phyloP scores from a whole-genome alignment of 257 asterid genomes.

The Eustoma russellianum region DNA sequence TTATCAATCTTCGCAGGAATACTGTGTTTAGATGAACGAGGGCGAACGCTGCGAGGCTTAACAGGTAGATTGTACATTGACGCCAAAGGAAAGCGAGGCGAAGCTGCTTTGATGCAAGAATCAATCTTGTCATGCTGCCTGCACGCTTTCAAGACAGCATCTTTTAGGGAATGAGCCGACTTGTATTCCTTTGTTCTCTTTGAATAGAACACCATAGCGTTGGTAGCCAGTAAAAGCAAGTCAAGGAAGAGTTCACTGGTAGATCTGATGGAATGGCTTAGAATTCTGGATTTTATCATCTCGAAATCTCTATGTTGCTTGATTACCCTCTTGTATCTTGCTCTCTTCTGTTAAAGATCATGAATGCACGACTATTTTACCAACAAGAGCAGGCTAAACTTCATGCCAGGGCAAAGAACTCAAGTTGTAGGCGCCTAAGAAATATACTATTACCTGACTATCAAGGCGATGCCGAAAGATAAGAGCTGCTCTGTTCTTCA shows the following conservation, averaged over 20 bases:
- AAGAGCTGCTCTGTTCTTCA: slow-evolving; percentile 48
- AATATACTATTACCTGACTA: slow-evolving; percentile 63
- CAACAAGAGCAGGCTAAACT: neutral
- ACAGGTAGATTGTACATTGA: slow-evolving; percentile 55
- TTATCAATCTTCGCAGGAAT: slow-evolving; percentile 14
- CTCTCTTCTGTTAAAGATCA: slow-evolving; percentile 54
- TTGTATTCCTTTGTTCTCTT: slow-evolving; percentile 76
- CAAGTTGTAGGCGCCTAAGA: neutral
- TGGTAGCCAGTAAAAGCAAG: slow-evolving; percentile 66
- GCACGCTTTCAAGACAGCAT: slow-evolving; percentile 46
- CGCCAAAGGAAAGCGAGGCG: slow-evolving; percentile 28
- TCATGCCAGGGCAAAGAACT: neutral
- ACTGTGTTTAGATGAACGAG: slow-evolving; percentile 37
- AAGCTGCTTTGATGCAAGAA: slow-evolving; percentile 32
- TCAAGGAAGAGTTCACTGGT: slow-evolving; percentile 70
- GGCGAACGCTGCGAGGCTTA: slow-evolving; percentile 70
- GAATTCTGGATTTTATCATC: slow-evolving; percentile 55
- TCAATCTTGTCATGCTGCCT: slow-evolving; percentile 28
- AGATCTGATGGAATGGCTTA: slow-evolving; percentile 33
- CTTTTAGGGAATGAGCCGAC: slow-evolving; percentile 55
- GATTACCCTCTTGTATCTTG: slow-evolving; percentile 70
- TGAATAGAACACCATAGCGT: slow-evolving; percentile 78
- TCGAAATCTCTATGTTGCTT: slow-evolving; percentile 66
- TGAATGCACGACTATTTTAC: neutral
- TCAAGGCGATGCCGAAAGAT: slow-evolving; percentile 89